Evolutionary conservation across 1,284 basidiomycete genomes (phyloP), one percentile per base, ranked within the genome.

Genomic region (Fomitopsis palustris): DNA sequence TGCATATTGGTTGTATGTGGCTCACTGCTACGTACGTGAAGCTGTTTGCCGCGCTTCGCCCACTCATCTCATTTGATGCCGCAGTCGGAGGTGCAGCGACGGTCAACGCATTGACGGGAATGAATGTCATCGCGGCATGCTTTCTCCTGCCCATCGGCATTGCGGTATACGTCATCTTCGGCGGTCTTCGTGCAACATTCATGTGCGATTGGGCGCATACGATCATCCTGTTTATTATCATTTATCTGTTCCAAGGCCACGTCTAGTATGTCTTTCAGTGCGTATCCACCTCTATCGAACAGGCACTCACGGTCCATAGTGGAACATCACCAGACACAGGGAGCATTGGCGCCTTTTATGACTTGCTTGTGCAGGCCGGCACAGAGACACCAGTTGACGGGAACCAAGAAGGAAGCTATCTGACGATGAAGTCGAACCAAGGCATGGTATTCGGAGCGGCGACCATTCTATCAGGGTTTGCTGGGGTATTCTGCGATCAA

Each of bases 121-220:
- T 93, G 87, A 84, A 79, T 68, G 90, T 87, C n/a, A 79, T 90
- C 58, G 92, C 91, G 3, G 88, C 90, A 1, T 90, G 87, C 69
- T 93, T 93, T 77, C 77, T 94, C 25, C 85, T 91, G 14, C 88
- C 87, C 1, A 69, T 79, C 16, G 76, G 78, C 5, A 77, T 81
- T 57, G 75, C 75, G 5, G 69, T 76, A 37, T 79, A 79, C 55
- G 78, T 80, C 42, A 73, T 80, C 33, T 73, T 81, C 64, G 82
- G 81, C 5, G 82, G 82, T 16, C 74, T 85, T 12, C 77, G 82
- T 2, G 79, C 80, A 3, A 83, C 82, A 0, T 81, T 85, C 57
- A 72, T 85, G 9, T 82, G 79, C 59, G 82, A 84, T 66, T 82
- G 77, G 73, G 77, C 74, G 25, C 81, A 83, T 62, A 82, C 81